Conservation (phyloP, 2,329 filamentous ascomycete species). For the Aspergillus ochraceus region DNA sequence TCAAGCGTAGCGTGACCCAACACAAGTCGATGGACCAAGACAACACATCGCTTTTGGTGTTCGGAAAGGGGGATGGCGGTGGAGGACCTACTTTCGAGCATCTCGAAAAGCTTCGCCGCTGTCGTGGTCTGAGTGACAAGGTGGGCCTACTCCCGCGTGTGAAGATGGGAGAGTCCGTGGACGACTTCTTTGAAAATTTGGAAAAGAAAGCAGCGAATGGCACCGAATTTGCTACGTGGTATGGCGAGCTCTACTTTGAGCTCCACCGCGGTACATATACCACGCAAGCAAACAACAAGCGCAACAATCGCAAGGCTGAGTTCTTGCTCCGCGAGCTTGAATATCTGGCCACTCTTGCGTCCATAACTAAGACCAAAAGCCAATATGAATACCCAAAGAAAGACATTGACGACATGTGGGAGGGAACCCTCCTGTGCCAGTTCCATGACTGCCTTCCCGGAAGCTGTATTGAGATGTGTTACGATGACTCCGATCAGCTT, state of each 20-base stretch:
- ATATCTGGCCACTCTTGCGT: slow-evolving; percentile 81
- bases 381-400: slow-evolving; percentile 89
- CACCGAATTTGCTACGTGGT: slow-evolving; percentile 86
- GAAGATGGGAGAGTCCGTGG: slow-evolving; percentile 84
- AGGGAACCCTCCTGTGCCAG: slow-evolving; percentile 84
- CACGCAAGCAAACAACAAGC: slow-evolving; percentile 95
- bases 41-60: slow-evolving; percentile 83
- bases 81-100: slow-evolving; percentile 93
- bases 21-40: slow-evolving; percentile 97
- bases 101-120: slow-evolving; percentile 89
- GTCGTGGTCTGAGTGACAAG: slow-evolving; percentile 87
- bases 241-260: slow-evolving; percentile 97
- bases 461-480: slow-evolving; percentile 96
- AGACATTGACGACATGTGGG: slow-evolving; percentile 96
- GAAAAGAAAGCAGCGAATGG: slow-evolving; percentile 71
- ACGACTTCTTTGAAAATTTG: slow-evolving; percentile 87
- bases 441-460: slow-evolving; percentile 98
- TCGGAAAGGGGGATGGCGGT: slow-evolving; percentile 94
- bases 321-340: slow-evolving; percentile 84
- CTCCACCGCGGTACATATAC: slow-evolving; percentile 96
- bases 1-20: slow-evolving; percentile 82
- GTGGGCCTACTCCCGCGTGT: slow-evolving; percentile 80
- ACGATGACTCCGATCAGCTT: slow-evolving; percentile 89
- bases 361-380: slow-evolving; percentile 59
- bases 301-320: slow-evolving; percentile 85